Percentiles rank a stretch among this genome's conserved stretches.
phyloP scores from a whole-genome alignment of 2,329 filamentous ascomycete genomes.

The Gnomoniopsis smithogilvyi region DNA sequence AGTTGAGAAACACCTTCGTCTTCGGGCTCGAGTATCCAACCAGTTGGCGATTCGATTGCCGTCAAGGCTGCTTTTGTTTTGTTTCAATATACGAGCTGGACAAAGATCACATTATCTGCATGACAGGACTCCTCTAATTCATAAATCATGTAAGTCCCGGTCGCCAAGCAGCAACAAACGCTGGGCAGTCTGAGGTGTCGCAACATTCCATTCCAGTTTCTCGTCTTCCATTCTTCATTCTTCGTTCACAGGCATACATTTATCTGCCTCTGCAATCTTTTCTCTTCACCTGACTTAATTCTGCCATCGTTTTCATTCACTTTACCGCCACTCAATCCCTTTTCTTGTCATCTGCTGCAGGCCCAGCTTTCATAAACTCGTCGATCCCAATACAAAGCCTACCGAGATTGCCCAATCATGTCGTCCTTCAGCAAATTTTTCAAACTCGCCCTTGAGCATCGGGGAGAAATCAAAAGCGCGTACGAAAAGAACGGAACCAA shows the following conservation, averaged over 20 bases:
- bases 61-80: neutral
- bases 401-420: neutral
- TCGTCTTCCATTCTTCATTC: neutral
- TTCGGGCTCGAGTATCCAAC: neutral
- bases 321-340: neutral
- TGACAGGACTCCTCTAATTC: neutral
- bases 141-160: neutral
- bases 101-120: neutral
- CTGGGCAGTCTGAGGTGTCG: neutral
- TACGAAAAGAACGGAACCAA: slow-evolving; percentile 16
- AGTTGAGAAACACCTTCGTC: neutral
- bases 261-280: neutral
- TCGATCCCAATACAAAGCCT: neutral
- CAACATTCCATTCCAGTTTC: neutral
- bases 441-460: slow-evolving; percentile 11
- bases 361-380: neutral
- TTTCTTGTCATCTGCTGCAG: neutral
- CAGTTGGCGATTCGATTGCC: neutral
- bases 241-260: neutral
- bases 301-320: neutral
- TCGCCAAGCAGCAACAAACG: neutral
- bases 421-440: slow-evolving; percentile 2
- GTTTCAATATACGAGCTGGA: neutral
- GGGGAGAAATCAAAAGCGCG: slow-evolving; percentile 7
- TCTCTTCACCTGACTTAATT: neutral